These are phyloP conservation scores for Fusarium pseudocircinatum DNA, from an alignment of 2,329 filamentous ascomycete species.

Conservation along the genomic window DNA sequence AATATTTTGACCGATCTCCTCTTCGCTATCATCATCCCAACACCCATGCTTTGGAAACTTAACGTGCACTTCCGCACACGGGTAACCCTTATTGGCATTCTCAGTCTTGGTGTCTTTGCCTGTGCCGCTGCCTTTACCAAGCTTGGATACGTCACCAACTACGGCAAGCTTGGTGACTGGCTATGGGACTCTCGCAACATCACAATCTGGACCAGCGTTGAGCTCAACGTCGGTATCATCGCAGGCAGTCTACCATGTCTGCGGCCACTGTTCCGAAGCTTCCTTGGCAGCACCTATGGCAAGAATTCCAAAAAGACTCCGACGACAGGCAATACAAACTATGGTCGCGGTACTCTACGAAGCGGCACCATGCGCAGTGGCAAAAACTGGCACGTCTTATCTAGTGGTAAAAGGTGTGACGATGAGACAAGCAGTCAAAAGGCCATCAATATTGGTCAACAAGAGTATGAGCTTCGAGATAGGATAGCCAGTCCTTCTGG, in stretches of 20 bases:
- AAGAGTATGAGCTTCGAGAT: conserved; percentile 43
- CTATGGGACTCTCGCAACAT: conserved; percentile 58
- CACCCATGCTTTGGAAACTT: conserved; percentile 51
- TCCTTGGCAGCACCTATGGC: conserved; percentile 47
- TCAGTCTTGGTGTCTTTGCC: conserved; percentile 57
- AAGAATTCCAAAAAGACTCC: conserved; percentile 43
- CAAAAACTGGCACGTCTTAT: conserved; percentile 40
- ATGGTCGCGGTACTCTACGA: conserved; percentile 38
- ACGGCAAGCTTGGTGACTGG: conserved; percentile 53
- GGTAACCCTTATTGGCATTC: conserved; percentile 51
- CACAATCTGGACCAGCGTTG: conserved; percentile 57
- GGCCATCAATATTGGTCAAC: conserved; percentile 37
- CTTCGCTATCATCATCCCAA: conserved; percentile 52
- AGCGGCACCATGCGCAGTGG: conserved; percentile 36
- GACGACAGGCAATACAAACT: conserved; percentile 37
- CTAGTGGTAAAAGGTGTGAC: conserved; percentile 29
- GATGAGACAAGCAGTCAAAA: conserved; percentile 45
- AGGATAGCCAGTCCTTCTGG: conserved; percentile 20
- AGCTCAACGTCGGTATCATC: conserved; percentile 51
- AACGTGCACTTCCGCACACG: conserved; percentile 56
- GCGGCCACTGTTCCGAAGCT: conserved; percentile 47
- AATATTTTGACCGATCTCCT: conserved; percentile 52
- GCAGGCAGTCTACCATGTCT: conserved; percentile 50
- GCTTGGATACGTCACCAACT: conserved; percentile 50
- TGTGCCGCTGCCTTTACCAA: conserved; percentile 55